A percentile compares a stretch with the other conserved stretches of the same genome.
phyloP scores from a whole-genome alignment of 768 basidiomycete genomes.

The Boletus sensibilis region DNA sequence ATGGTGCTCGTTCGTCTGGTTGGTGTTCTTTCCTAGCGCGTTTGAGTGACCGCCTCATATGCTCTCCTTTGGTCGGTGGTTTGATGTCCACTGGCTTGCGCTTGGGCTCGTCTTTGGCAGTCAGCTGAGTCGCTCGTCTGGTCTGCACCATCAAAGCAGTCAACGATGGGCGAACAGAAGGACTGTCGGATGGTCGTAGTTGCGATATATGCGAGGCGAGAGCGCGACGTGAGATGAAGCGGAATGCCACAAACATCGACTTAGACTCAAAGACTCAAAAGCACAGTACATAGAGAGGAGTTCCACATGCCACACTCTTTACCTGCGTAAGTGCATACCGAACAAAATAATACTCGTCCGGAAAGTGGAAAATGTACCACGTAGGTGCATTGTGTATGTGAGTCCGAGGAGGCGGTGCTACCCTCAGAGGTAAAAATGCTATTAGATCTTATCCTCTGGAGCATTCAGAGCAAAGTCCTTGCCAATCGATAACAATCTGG shows the following conservation, averaged over 20 bases:
- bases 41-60: slow-evolving; percentile 14
- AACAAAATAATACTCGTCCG: slow-evolving; percentile 1
- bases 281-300: no score
- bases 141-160: slow-evolving; percentile 25
- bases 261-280: background rate
- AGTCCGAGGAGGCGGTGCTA: slow-evolving; percentile 2
- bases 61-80: background rate
- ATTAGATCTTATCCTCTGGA: background rate
- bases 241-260: background rate
- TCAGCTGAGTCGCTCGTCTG: slow-evolving; percentile 13
- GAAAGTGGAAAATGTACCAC: slow-evolving; percentile 2
- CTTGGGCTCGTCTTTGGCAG: background rate
- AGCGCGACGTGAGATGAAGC: background rate
- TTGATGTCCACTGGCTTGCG: background rate
- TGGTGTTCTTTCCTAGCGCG: slow-evolving; percentile 7
- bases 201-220: background rate
- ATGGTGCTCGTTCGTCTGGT: background rate
- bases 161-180: background rate
- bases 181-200: background rate
- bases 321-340: no score
- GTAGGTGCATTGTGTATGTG: no score
- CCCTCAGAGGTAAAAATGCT: background rate
- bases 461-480: slow-evolving; percentile 2
- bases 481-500: slow-evolving; percentile 8
- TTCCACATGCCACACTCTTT: no score